These are phyloP conservation scores for Thecaphora frezii DNA, from an alignment of 1,284 basidiomycete species.

Conservation along the genomic window DNA sequence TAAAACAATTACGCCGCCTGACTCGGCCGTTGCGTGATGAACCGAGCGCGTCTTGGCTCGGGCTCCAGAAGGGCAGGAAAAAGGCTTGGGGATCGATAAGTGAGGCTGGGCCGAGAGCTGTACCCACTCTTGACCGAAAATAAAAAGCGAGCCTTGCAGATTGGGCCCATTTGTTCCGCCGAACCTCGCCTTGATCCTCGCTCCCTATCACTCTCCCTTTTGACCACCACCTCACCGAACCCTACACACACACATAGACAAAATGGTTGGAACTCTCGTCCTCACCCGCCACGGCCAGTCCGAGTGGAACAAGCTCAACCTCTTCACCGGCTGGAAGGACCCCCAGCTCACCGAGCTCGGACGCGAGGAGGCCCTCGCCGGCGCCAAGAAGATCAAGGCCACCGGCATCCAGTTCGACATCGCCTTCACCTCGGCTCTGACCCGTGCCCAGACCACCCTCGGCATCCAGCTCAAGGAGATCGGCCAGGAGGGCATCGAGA, in stretches of 20 bases:
- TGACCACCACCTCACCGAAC: neutral
- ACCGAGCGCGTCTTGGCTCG: neutral
- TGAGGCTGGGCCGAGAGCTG: too few relatives aligned
- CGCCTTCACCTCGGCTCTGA: constrained; percentile 61
- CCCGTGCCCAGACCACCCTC: constrained; percentile 61
- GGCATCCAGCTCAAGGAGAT: constrained; percentile 61
- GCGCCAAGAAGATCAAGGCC: constrained; percentile 55
- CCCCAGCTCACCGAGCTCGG: constrained; percentile 57
- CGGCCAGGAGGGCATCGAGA: constrained; percentile 57
- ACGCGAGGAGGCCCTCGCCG: constrained; percentile 55
- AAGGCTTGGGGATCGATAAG: too few relatives aligned
- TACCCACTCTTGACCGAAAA: too few relatives aligned
- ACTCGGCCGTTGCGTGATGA: neutral
- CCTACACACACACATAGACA: neutral
- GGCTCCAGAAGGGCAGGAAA: too few relatives aligned
- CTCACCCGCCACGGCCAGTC: constrained; percentile 59
- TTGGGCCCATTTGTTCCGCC: too few relatives aligned
- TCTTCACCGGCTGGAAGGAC: constrained; percentile 59
- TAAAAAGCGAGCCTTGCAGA: too few relatives aligned
- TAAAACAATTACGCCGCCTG: too few relatives aligned
- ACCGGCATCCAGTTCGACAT: constrained; percentile 56
- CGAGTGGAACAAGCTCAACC: constrained; percentile 60
- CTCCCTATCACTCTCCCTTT: neutral
- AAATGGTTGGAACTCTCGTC: constrained; percentile 54
- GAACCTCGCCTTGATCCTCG: neutral